A percentile compares a stretch with the other conserved stretches of the same genome.
Conservation (phyloP, 495 filamentous ascomycete genomes). For the Hypoxylon intermedium region DNA sequence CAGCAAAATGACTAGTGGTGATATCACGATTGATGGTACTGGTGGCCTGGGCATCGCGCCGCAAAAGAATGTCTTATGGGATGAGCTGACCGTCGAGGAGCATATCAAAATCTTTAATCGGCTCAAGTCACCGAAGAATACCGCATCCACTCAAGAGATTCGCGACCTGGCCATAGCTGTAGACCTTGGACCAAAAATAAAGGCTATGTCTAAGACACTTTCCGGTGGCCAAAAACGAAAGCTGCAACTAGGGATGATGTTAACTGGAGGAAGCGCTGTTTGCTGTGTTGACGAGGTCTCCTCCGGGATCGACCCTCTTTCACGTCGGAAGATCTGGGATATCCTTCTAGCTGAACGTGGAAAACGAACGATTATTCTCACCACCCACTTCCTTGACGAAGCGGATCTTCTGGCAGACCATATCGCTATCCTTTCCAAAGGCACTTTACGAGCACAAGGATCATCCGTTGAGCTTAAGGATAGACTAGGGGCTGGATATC, state of each 20-base stretch:
- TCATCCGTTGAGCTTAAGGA: slow-evolving; percentile 81
- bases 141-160: slow-evolving; percentile 62
- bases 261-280: slow-evolving; percentile 81
- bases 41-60: slow-evolving; percentile 87
- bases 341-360: slow-evolving; percentile 84
- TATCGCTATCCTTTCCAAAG: slow-evolving; percentile 79
- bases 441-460: slow-evolving; percentile 71
- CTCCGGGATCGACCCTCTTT: slow-evolving; percentile 81
- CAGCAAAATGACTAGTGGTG: slow-evolving; percentile 71
- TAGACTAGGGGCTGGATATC: slow-evolving; percentile 74
- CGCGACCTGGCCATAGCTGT: slow-evolving; percentile 66
- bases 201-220: slow-evolving; percentile 69
- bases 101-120: slow-evolving; percentile 80
- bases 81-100: slow-evolving; percentile 79
- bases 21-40: slow-evolving; percentile 72
- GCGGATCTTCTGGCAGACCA: slow-evolving; percentile 78
- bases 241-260: slow-evolving; percentile 92
- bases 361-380: slow-evolving; percentile 77
- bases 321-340: slow-evolving; percentile 85
- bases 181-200: slow-evolving; percentile 73
- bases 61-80: slow-evolving; percentile 90
- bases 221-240: slow-evolving; percentile 91
- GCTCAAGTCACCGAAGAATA: slow-evolving; percentile 67
- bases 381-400: slow-evolving; percentile 85
- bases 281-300: slow-evolving; percentile 91